These are phyloP conservation scores for Coniochaeta sp. DNA, from an alignment of 2,329 filamentous ascomycete genomes.

Conservation along the genomic window DNA sequence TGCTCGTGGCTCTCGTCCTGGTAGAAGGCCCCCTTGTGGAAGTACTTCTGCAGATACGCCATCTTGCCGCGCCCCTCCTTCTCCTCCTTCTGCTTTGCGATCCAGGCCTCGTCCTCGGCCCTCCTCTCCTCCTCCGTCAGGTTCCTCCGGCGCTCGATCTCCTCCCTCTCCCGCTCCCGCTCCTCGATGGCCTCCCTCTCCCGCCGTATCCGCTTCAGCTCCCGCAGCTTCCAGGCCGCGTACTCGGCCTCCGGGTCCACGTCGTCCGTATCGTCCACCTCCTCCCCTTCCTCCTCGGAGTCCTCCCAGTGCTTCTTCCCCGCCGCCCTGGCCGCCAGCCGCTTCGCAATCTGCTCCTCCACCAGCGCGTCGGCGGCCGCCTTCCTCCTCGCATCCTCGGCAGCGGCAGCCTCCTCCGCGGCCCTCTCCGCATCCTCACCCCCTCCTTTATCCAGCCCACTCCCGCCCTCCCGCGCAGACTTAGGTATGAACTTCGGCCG, in stretches of 20 bases:
- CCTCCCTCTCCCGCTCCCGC: slow-evolving; percentile 76
- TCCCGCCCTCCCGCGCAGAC: slow-evolving; percentile 35
- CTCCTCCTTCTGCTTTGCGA: slow-evolving; percentile 73
- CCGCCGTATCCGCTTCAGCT: slow-evolving; percentile 81
- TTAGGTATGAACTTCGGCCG: slow-evolving; percentile 58
- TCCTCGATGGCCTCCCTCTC: slow-evolving; percentile 78
- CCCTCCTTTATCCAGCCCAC: slow-evolving; percentile 22
- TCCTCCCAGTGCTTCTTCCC: slow-evolving; percentile 86
- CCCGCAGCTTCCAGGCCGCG: slow-evolving; percentile 88
- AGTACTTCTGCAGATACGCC: slow-evolving; percentile 90
- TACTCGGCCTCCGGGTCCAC: slow-evolving; percentile 81
- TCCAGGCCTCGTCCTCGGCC: slow-evolving; percentile 72
- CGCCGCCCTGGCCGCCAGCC: slow-evolving; percentile 64
- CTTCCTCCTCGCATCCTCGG: slow-evolving; percentile 46
- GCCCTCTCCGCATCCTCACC: slow-evolving; percentile 29
- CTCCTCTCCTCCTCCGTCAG: slow-evolving; percentile 80
- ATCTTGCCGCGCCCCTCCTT: slow-evolving; percentile 73
- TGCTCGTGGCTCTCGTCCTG: slow-evolving; percentile 70
- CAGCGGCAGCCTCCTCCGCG: slow-evolving; percentile 12
- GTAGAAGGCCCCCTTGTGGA: slow-evolving; percentile 95
- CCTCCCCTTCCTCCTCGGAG: slow-evolving; percentile 52
- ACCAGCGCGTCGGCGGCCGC: slow-evolving; percentile 72
- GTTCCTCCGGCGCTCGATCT: slow-evolving; percentile 80
- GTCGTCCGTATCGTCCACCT: slow-evolving; percentile 84
- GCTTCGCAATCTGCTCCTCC: slow-evolving; percentile 80